Evolutionary conservation across 2,329 filamentous ascomycete species (phyloP).

Genomic region (Verticillium nubilum): DNA sequence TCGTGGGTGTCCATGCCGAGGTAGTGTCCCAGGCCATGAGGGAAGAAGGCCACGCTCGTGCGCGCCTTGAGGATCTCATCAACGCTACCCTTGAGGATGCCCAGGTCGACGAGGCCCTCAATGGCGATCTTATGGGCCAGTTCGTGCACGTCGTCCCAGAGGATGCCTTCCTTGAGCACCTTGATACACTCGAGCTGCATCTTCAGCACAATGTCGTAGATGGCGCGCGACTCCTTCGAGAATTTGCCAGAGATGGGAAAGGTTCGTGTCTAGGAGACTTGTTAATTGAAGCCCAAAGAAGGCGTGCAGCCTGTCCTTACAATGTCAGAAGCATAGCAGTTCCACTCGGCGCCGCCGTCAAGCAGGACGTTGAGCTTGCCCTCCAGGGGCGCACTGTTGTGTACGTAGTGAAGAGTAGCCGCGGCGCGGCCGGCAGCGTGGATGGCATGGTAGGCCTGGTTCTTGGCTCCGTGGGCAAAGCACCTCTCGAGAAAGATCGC

Average conservation of each 20-base stretch:
- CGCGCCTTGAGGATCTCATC: slow-evolving; percentile 71
- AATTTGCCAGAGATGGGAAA: slow-evolving; percentile 76
- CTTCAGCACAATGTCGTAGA: slow-evolving; percentile 77
- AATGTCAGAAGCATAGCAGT: slow-evolving; percentile 66
- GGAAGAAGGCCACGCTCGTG: slow-evolving; percentile 86
- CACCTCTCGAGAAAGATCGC: slow-evolving; percentile 74
- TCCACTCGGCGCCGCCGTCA: slow-evolving; percentile 76
- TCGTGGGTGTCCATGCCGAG: slow-evolving; percentile 92
- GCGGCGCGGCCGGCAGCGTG: slow-evolving; percentile 75
- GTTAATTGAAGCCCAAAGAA: background rate
- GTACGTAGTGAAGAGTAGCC: slow-evolving; percentile 82
- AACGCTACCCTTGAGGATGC: slow-evolving; percentile 63
- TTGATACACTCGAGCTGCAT: slow-evolving; percentile 81
- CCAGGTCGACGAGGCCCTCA: slow-evolving; percentile 68
- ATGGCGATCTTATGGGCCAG: slow-evolving; percentile 79
- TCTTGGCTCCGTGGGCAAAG: slow-evolving; percentile 67
- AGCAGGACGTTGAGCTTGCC: slow-evolving; percentile 76
- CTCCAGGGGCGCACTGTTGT: slow-evolving; percentile 65
- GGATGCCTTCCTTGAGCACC: slow-evolving; percentile 65
- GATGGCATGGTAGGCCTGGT: slow-evolving; percentile 86
- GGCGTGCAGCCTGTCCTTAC: slow-evolving; percentile 21
- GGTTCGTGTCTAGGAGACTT: slow-evolving; percentile 62
- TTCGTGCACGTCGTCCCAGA: slow-evolving; percentile 78
- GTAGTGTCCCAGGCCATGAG: slow-evolving; percentile 87
- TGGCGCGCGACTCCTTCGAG: slow-evolving; percentile 61